Base-by-base conservation (phyloP, 176 grass and related monocot species). In the Oryza punctata region DNA sequence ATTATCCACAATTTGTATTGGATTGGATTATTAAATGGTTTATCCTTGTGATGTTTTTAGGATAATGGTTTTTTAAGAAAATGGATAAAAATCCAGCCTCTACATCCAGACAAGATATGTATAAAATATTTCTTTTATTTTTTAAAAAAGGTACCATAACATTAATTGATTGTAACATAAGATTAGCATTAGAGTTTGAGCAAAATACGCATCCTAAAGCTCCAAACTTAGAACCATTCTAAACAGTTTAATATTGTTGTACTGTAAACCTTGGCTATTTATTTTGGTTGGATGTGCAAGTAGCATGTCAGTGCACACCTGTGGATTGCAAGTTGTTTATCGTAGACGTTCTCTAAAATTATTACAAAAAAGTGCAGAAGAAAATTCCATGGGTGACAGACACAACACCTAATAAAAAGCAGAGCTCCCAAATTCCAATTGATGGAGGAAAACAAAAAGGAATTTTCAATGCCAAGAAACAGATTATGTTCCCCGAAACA, bases 301-400 rank as follows among this genome's bases (percentile, higher is more conserved):
- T 54, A 26, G 61, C 61, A 37, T 33, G 61, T 54, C 47, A 73
- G 25, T 11, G 44, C 24, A 73, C 24, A 73, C 24, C 71, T 73
- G 71, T 18, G 8, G 41, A 14, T 40, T 54, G 75, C 57, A 70
- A 63, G 66, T 64, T 85, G 68, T 65, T 40, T 73, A n/a, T 16
- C 71, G 26, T 5, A 26, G 1, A 33, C 5, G 3, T 72, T 26
- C 28, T 44, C 2, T 13, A 37, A 28, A 63, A 78, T 72, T 63
- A 64, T 64, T 63, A 41, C 37, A 47, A 78, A 78, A 32, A 6
- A 38, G 37, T 38, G 8, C 37, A 6, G 7, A 0, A 38, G 7
- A 38, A 32, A 38, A 38, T 38, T 33, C 32, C 32, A 33, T 33
- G 5, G 0, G 32, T 33, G 32, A 33, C 32, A 33, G 32, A 33